A percentile compares a stretch with the other conserved stretches of the same genome.
phyloP scores from a whole-genome alignment of 1,284 basidiomycete genomes.

The Sanghuangporus sanghuang region DNA sequence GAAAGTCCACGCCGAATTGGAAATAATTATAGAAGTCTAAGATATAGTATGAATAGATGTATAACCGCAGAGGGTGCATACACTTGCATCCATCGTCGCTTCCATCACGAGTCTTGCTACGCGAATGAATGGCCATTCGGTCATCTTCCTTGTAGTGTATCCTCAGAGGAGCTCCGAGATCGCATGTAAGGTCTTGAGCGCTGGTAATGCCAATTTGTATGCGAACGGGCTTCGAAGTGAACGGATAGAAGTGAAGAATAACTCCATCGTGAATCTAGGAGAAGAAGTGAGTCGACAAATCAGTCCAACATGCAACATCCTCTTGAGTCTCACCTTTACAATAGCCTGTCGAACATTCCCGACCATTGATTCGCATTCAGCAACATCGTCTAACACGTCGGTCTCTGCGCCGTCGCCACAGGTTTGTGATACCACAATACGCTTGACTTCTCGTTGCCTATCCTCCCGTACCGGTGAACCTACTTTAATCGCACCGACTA shows the following conservation, averaged over 20 bases:
- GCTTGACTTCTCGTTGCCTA: slow-evolving; percentile 67
- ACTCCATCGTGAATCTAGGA: slow-evolving; percentile 69
- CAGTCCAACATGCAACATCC: slow-evolving; percentile 3
- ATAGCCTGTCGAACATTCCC: slow-evolving; percentile 66
- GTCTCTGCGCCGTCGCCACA: slow-evolving; percentile 46
- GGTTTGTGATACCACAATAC: slow-evolving; percentile 65
- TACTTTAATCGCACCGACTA: slow-evolving; percentile 32
- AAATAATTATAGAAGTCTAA: slow-evolving; percentile 91
- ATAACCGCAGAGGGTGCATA: background rate
- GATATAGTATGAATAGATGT: slow-evolving; percentile 32
- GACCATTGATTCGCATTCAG: slow-evolving; percentile 57
- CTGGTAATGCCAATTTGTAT: slow-evolving; percentile 76
- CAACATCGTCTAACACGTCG: slow-evolving; percentile 66
- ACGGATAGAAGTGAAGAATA: slow-evolving; percentile 59
- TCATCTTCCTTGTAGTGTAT: slow-evolving; percentile 85
- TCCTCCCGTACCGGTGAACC: slow-evolving; percentile 42
- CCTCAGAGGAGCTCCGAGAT: slow-evolving; percentile 74
- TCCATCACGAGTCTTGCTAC: slow-evolving; percentile 34
- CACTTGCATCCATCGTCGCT: slow-evolving; percentile 28
- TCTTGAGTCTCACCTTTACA: slow-evolving; percentile 45
- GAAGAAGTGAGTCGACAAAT: background rate
- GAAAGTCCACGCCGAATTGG: slow-evolving; percentile 81
- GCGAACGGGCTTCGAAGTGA: slow-evolving; percentile 45
- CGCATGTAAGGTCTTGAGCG: slow-evolving; percentile 73
- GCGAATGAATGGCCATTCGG: slow-evolving; percentile 75